phyloP scores from a whole-genome alignment of 345 rosid genomes.

The Salix udensis region DNA sequence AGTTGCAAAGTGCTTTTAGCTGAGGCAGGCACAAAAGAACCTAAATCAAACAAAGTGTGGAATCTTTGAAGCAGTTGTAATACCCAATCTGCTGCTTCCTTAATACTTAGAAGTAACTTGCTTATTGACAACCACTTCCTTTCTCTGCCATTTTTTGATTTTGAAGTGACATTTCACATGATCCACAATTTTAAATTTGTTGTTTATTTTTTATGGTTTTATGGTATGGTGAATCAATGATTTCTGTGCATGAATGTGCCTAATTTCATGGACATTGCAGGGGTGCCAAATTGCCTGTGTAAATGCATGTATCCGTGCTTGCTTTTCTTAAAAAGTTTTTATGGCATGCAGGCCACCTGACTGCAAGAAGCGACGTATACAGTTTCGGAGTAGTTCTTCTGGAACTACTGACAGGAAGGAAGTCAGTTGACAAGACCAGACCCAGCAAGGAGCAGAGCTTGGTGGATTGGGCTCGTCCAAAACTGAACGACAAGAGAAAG shows the following conservation, averaged over 20 bases:
- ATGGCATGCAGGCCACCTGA: constrained; percentile 73
- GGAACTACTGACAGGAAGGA: constrained; percentile 87
- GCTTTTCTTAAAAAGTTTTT: constrained; percentile 15
- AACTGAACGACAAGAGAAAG: constrained; percentile 85
- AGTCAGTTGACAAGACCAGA: constrained; percentile 90
- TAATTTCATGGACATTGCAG: background rate
- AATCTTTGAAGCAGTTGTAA: background rate
- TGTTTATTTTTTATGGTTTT: background rate
- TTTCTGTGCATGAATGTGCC: background rate
- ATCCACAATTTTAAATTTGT: background rate
- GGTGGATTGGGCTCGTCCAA: constrained; percentile 98
- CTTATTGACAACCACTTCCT: background rate
- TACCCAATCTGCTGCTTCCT: background rate
- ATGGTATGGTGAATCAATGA: background rate
- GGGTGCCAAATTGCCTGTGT: background rate
- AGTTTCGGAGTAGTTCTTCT: constrained; percentile 96
- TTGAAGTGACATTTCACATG: background rate
- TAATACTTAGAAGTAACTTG: background rate
- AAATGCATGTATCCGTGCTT: background rate
- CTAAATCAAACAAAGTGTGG: background rate
- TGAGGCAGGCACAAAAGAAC: too few relatives aligned
- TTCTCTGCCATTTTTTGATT: background rate
- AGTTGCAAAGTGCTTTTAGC: too few relatives aligned
- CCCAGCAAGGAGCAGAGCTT: constrained; percentile 94
- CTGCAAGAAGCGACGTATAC: constrained; percentile 92